These are phyloP conservation scores for Penicillium lagena DNA, from an alignment of 495 filamentous ascomycete genomes.

Conservation along the genomic window DNA sequence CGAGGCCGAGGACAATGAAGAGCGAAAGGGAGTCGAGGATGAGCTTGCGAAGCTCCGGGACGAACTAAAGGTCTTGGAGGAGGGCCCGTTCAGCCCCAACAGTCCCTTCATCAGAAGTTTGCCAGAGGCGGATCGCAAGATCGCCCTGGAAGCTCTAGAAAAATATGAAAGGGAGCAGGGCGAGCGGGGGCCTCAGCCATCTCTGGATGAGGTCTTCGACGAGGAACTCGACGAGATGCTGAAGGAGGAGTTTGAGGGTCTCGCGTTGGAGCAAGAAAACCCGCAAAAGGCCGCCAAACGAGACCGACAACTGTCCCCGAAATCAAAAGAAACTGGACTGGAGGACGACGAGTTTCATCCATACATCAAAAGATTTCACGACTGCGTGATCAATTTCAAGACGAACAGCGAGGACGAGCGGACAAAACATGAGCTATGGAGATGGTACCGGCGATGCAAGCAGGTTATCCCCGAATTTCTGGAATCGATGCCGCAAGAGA, in stretches of 20 bases:
- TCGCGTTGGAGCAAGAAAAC: conserved; percentile 34
- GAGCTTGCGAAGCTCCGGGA: conserved; percentile 45
- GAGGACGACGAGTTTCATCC: conserved; percentile 19
- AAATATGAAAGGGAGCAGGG: conserved; percentile 33
- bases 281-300: conserved; percentile 18
- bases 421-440: conserved; percentile 32
- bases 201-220: conserved; percentile 36
- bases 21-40: conserved; percentile 36
- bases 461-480: conserved; percentile 32
- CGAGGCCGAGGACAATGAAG: conserved; percentile 45
- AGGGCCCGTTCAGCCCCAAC: conserved; percentile 36
- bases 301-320: not conserved
- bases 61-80: conserved; percentile 43
- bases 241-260: conserved; percentile 34
- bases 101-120: conserved; percentile 35
- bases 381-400: conserved; percentile 16
- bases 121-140: conserved; percentile 32
- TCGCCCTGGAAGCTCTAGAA: conserved; percentile 35
- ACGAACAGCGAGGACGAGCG: conserved; percentile 19
- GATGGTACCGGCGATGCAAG: conserved; percentile 40
- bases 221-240: conserved; percentile 39
- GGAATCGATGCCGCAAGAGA: conserved; percentile 24
- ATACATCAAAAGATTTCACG: conserved; percentile 29
- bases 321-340: conserved; percentile 13
- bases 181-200: conserved; percentile 11